Conservation (phyloP, 2,329 filamentous ascomycete genomes). For the Trichoderma atrobrunneum region DNA sequence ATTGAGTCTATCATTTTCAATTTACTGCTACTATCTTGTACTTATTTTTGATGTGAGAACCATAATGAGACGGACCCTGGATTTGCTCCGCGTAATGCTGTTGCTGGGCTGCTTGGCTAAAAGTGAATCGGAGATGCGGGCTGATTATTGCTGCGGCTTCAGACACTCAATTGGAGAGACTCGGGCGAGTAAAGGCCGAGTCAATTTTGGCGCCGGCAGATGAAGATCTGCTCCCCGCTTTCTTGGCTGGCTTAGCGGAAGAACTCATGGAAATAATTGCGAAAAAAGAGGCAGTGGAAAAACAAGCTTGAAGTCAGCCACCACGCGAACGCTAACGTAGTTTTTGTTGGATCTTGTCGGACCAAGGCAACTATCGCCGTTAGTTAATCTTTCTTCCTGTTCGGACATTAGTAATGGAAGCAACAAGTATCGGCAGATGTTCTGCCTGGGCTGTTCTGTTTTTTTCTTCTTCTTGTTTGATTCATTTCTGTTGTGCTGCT, state of each 20-base stretch:
- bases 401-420: neutral
- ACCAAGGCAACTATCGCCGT: neutral
- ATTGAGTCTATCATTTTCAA: neutral
- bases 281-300: neutral
- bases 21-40: neutral
- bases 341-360: neutral
- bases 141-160: neutral
- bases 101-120: neutral
- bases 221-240: constrained; percentile 4
- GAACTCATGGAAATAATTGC: neutral
- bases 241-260: neutral
- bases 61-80: neutral
- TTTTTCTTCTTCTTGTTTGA: neutral
- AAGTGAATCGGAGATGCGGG: neutral
- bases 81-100: neutral
- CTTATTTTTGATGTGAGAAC: neutral
- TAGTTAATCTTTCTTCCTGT: neutral
- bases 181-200: constrained; percentile 1
- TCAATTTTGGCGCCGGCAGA: neutral
- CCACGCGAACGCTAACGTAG: neutral
- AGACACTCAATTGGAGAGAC: neutral
- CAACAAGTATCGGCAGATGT: neutral
- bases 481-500: neutral
- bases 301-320: neutral
- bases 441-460: neutral